Percentiles rank a stretch among this genome's conserved stretches.
Conservation (phyloP, 805 yeast genomes). For the Spathaspora sp. region DNA sequence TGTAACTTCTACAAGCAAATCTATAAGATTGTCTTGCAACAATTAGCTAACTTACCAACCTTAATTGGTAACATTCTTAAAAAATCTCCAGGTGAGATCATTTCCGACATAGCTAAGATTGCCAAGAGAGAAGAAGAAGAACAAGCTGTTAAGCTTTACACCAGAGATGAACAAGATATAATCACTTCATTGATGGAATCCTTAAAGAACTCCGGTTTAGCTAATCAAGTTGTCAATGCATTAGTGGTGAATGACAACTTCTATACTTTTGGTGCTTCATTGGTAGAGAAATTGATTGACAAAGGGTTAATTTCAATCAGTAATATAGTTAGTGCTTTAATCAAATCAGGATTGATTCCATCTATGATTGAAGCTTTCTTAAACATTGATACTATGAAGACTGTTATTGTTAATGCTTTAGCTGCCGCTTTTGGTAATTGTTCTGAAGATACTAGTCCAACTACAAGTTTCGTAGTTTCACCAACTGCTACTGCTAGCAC, state of each 20-base stretch:
- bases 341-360: conserved; percentile 35
- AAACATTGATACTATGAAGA: conserved; percentile 32
- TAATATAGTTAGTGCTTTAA: conserved; percentile 25
- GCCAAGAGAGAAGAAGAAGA: conserved; percentile 11
- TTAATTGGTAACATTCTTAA: conserved; percentile 22
- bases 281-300: conserved; percentile 28
- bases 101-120: conserved; percentile 1
- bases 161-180: conserved; percentile 14
- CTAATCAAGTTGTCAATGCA: conserved; percentile 31
- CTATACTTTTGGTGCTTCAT: conserved; percentile 35
- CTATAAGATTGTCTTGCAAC: conserved; percentile 30
- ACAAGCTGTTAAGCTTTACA: background rate
- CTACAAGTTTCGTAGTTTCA: conserved; percentile 17
- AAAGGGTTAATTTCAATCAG: conserved; percentile 23
- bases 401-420: conserved; percentile 39
- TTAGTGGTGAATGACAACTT: conserved; percentile 35
- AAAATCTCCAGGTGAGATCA: conserved; percentile 9
- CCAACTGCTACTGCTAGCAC: conserved; percentile 13
- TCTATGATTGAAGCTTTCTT: conserved; percentile 36
- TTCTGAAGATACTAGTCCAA: conserved; percentile 13
- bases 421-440: conserved; percentile 39
- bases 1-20: conserved; percentile 38
- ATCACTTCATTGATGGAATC: conserved; percentile 39
- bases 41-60: conserved; percentile 27
- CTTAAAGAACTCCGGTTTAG: conserved; percentile 41